Conservation (phyloP, 257 asterid genomes). For the Ophiorrhiza pumila region DNA sequence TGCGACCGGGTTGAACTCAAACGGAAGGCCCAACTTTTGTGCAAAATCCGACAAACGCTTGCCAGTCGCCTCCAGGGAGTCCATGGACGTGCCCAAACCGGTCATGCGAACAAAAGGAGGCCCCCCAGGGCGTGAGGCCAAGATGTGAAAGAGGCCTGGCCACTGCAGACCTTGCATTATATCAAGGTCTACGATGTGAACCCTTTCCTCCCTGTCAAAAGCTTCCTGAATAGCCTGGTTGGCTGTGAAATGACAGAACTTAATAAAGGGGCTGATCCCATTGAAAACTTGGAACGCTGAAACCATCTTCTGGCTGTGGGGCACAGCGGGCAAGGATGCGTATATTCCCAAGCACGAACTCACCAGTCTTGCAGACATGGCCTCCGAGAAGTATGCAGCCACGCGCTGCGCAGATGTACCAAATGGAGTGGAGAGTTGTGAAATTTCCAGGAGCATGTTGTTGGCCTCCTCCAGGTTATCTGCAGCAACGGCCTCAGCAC, state of each 20-base stretch:
- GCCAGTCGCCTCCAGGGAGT: slow-evolving; percentile 90
- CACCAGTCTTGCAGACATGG: slow-evolving; percentile 86
- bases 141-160: slow-evolving; percentile 93
- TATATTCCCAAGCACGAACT: slow-evolving; percentile 85
- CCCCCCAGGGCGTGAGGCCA: slow-evolving; percentile 89
- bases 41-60: slow-evolving; percentile 89
- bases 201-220: slow-evolving; percentile 84
- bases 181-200: slow-evolving; percentile 93
- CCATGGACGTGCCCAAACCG: slow-evolving; percentile 82
- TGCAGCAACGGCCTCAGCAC: slow-evolving; percentile 85
- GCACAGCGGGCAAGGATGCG: slow-evolving; percentile 60
- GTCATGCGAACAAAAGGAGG: slow-evolving; percentile 90
- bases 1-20: slow-evolving; percentile 74
- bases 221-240: slow-evolving; percentile 98
- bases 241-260: slow-evolving; percentile 94
- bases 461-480: slow-evolving; percentile 85
- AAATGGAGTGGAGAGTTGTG: slow-evolving; percentile 85
- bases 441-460: slow-evolving; percentile 68
- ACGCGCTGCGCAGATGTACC: slow-evolving; percentile 99
- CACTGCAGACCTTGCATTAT: slow-evolving; percentile 98
- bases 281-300: slow-evolving; percentile 89
- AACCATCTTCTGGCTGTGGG: slow-evolving; percentile 74
- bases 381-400: slow-evolving; percentile 96
- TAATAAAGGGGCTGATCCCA: slow-evolving; percentile 90
- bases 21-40: slow-evolving; percentile 75